A percentile compares a stretch with the other conserved stretches of the same genome.
Evolutionary conservation across 352 stramenopile species (phyloP).

Genomic region (Phytopythium vexans): DNA sequence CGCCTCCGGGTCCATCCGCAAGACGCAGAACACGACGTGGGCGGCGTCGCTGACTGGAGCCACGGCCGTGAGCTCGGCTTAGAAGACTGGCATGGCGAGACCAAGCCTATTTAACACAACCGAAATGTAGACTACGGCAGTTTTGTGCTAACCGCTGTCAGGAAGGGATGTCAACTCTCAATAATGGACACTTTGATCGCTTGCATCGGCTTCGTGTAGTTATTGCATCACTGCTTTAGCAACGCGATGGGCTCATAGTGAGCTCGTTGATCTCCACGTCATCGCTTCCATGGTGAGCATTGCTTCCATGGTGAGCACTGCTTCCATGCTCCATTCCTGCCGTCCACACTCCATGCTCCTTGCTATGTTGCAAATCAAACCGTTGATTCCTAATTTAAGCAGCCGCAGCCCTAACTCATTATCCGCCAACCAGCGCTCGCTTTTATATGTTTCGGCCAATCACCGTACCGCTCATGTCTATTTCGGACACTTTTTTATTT

Average conservation of each 20-base stretch:
- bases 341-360: no score
- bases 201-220: no score
- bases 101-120: slow-evolving; percentile 4
- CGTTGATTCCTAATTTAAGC: slow-evolving; percentile 1
- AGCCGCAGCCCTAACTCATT: background rate
- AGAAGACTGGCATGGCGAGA: background rate
- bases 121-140: background rate
- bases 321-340: no score
- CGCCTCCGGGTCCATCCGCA: slow-evolving; percentile 59
- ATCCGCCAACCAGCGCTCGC: background rate
- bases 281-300: no score
- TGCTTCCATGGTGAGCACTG: no score
- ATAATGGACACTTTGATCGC: no score
- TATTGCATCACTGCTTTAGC: no score
- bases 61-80: slow-evolving; percentile 1
- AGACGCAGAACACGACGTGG: slow-evolving; percentile 68
- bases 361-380: background rate
- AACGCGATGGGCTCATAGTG: no score
- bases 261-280: no score
- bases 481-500: background rate
- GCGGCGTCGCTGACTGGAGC: slow-evolving; percentile 26
- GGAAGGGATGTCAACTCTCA: no score
- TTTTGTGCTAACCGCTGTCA: no score
- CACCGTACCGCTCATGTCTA: background rate
- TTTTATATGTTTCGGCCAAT: background rate